Evolutionary conservation across 2,329 filamentous ascomycete genomes (phyloP), one percentile per base, ranked within the genome.

Genomic region (Hypoxylon sp.): DNA sequence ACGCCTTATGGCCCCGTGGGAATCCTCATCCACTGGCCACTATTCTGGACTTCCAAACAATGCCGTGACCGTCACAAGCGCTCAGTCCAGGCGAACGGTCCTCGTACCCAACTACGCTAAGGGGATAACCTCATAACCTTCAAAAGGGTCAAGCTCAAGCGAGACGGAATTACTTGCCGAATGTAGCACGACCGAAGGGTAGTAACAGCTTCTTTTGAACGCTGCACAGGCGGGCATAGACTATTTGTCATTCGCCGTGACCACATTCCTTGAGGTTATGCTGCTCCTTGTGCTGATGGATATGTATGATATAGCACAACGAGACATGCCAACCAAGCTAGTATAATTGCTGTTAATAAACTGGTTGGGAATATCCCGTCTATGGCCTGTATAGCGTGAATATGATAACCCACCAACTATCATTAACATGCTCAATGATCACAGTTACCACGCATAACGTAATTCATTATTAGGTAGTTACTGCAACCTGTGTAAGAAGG

Each of bases 381-480:
- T 29, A 25, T 47, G 5, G 27, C 25, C n/a, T 43, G 46, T 57
- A 51, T 43, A 61, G 25, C 32, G 14, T 41, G 19, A 16, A 52
- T 47, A 52, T 30, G 48, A 45, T 27, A 46, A 50, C 48, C 34
- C n/a, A n/a, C n/a, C n/a, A 43, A 29, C 39, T n/a, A 45, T 8
- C 37, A 41, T 32, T 19, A 45, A 54, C 7, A 14, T 43, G 51
- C 23, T 29, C 30, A 8, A 9, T 27, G 19, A 12, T n/a, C 5
- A n/a, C 37, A 5, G 5, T 39, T 39, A 39, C 37, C 19, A 39
- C 37, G 6, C 2, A 8, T 6, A 39, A 5, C 12, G 12, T 3
- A n/a, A 37, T 37, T 14, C 3, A 37, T n/a, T 14, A n/a, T 37
- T 9, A 14, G 5, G 2, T 37, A 5, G n/a, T 14, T 37, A n/a